Conservation (phyloP, 2,329 filamentous ascomycete genomes). For the Hymenoscyphus linearis region DNA sequence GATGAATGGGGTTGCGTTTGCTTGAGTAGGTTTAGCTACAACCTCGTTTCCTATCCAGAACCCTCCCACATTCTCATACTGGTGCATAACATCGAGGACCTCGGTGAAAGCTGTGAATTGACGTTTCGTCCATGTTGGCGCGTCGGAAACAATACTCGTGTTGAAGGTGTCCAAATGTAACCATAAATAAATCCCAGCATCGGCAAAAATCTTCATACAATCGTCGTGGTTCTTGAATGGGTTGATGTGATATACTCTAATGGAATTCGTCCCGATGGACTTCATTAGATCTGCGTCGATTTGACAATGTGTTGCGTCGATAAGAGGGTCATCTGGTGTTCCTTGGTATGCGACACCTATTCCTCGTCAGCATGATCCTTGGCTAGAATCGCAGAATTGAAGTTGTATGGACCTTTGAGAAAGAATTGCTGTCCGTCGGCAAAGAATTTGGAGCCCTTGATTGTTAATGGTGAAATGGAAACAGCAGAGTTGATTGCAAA, state of each 20-base stretch:
- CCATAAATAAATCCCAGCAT: constrained; percentile 78
- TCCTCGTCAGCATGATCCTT: constrained; percentile 27
- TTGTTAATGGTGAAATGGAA: constrained; percentile 23
- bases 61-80: constrained; percentile 67
- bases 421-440: constrained; percentile 28
- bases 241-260: constrained; percentile 86
- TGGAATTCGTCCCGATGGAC: constrained; percentile 72
- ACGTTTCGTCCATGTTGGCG: constrained; percentile 64
- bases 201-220: constrained; percentile 75
- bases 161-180: constrained; percentile 74
- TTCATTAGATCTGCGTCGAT: constrained; percentile 74
- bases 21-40: constrained; percentile 54
- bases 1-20: constrained; percentile 47
- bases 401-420: constrained; percentile 22
- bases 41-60: constrained; percentile 90
- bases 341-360: constrained; percentile 70
- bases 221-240: constrained; percentile 62
- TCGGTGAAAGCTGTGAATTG: constrained; percentile 63
- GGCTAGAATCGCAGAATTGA: constrained; percentile 37
- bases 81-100: constrained; percentile 61
- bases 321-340: constrained; percentile 64
- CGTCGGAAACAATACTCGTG: constrained; percentile 58
- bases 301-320: constrained; percentile 69
- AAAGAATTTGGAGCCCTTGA: constrained; percentile 29
- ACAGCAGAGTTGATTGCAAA: constrained; percentile 5